Conservation (phyloP, 441 rosid species). For the Arabidopsis hybrid region DNA sequence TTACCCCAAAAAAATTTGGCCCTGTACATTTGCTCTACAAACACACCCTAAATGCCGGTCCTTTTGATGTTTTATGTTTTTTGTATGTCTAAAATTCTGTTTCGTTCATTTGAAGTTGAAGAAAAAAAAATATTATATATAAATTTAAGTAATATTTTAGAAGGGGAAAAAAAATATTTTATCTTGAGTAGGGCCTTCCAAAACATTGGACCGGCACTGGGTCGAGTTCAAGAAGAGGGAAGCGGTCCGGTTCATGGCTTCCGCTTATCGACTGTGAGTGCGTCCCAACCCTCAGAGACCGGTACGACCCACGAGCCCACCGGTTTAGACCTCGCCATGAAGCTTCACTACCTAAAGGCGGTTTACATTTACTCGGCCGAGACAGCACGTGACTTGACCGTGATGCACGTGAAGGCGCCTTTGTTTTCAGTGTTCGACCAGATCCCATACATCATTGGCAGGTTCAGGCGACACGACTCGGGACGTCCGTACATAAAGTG, state of each 20-base stretch:
- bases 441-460: slow-evolving; percentile 52
- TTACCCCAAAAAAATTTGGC: too few species aligned
- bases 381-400: slow-evolving; percentile 53
- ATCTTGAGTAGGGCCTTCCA: too few species aligned
- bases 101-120: too few species aligned
- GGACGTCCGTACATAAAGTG: slow-evolving; percentile 80
- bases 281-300: slow-evolving; percentile 26
- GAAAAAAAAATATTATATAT: too few species aligned
- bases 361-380: slow-evolving; percentile 58
- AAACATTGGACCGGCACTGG: too few species aligned
- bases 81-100: too few species aligned
- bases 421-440: slow-evolving; percentile 57
- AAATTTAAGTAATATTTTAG: too few species aligned
- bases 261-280: slow-evolving; percentile 33
- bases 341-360: slow-evolving; percentile 72
- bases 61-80: too few species aligned
- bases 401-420: slow-evolving; percentile 53
- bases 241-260: slow-evolving; percentile 34
- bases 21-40: too few species aligned
- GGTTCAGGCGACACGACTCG: slow-evolving; percentile 50
- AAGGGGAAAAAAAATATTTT: too few species aligned
- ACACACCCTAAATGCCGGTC: too few species aligned
- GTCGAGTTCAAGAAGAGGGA: slow-evolving; percentile 29
- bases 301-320: slow-evolving; percentile 47
- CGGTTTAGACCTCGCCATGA: slow-evolving; percentile 76